Percentiles rank a stretch among this genome's conserved stretches.
phyloP scores from a whole-genome alignment of 2,329 filamentous ascomycete species.

The Remersonia thermophila region DNA sequence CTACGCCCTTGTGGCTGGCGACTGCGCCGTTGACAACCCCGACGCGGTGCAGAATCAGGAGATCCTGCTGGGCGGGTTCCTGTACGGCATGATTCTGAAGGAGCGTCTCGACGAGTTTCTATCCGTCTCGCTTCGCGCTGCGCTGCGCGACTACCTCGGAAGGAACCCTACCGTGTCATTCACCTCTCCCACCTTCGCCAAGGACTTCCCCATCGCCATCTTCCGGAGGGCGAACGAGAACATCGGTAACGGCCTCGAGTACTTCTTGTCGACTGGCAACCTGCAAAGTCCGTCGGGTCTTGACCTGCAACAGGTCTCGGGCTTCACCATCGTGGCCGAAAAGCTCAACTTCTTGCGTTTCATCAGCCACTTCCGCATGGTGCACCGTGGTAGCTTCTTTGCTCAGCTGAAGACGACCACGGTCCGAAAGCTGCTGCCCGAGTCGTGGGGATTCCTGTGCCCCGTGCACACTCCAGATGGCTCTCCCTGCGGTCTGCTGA shows the following conservation, averaged over 20 bases:
- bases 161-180: slow-evolving; percentile 56
- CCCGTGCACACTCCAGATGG: slow-evolving; percentile 97
- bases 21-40: slow-evolving; percentile 88
- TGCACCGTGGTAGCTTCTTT: slow-evolving; percentile 97
- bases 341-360: slow-evolving; percentile 99
- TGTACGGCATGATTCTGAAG: slow-evolving; percentile 93
- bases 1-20: slow-evolving; percentile 82
- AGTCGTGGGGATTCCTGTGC: slow-evolving; percentile 96
- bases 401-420: slow-evolving; percentile 95
- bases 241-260: slow-evolving; percentile 75
- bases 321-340: slow-evolving; percentile 92
- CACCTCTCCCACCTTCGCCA: slow-evolving; percentile 61
- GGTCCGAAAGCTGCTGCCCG: slow-evolving; percentile 85
- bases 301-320: slow-evolving; percentile 86
- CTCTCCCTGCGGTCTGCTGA: slow-evolving; percentile 83
- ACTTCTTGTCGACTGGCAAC: slow-evolving; percentile 94
- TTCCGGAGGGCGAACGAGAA: slow-evolving; percentile 79
- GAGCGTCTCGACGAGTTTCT: slow-evolving; percentile 88
- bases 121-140: slow-evolving; percentile 35
- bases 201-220: slow-evolving; percentile 67
- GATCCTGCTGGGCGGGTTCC: slow-evolving; percentile 79
- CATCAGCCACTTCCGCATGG: slow-evolving; percentile 98
- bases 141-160: slow-evolving; percentile 45
- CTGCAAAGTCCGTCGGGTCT: slow-evolving; percentile 81
- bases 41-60: slow-evolving; percentile 96